These are phyloP conservation scores for Bombardia bombarda DNA, from an alignment of 495 filamentous ascomycete genomes.

Conservation along the genomic window DNA sequence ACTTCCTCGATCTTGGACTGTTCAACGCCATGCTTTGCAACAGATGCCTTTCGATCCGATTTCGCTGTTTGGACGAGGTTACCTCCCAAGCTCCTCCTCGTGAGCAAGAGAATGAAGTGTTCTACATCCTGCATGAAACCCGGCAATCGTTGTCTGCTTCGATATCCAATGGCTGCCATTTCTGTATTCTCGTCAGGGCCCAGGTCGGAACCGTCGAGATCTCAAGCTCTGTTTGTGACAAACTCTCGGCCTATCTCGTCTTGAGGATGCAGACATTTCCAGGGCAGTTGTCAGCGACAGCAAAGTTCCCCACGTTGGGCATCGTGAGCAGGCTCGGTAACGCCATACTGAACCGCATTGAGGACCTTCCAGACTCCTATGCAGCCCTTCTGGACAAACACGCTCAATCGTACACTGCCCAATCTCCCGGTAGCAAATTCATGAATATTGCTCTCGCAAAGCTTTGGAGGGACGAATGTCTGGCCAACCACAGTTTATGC, in stretches of 20 bases:
- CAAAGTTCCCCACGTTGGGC: not conserved
- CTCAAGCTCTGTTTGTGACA: slow-evolving; percentile 3
- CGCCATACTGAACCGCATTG: slow-evolving; percentile 1
- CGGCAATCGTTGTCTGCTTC: slow-evolving; percentile 2
- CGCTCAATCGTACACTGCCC: not conserved
- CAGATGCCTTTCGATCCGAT: too few relatives aligned
- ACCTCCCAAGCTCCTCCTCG: too few relatives aligned
- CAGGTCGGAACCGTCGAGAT: slow-evolving; percentile 5
- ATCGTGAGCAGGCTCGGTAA: slow-evolving; percentile 5
- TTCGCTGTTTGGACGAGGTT: too few relatives aligned
- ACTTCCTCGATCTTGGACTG: too few relatives aligned
- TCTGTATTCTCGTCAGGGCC: slow-evolving; percentile 10
- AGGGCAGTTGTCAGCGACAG: not conserved
- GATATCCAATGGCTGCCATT: slow-evolving; percentile 4
- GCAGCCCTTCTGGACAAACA: not conserved
- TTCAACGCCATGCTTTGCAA: too few relatives aligned
- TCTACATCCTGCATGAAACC: slow-evolving; percentile 6
- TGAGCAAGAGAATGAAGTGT: too few relatives aligned
- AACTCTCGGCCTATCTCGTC: slow-evolving; percentile 9
- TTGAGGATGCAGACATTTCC: not conserved
- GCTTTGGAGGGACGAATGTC: slow-evolving; percentile 9
- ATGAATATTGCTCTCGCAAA: slow-evolving; percentile 6
- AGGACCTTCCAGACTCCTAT: slow-evolving; percentile 3
- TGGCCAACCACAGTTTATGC: slow-evolving; percentile 5
- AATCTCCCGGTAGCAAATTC: too few relatives aligned